These are phyloP conservation scores for Dryas alaskensis DNA, from an alignment of 306 rosid genomes.

Conservation along the genomic window DNA sequence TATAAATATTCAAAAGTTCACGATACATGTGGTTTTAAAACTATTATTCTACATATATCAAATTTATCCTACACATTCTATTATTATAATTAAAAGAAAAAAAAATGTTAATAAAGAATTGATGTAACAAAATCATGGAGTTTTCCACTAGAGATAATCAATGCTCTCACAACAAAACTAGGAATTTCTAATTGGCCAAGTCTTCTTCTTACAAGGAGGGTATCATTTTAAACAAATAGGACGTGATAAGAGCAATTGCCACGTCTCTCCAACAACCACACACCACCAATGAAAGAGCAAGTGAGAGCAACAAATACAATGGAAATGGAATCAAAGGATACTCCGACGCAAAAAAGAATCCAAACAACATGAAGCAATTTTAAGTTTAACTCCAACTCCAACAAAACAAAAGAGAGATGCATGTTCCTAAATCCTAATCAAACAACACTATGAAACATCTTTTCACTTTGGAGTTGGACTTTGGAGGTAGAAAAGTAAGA, in stretches of 20 bases:
- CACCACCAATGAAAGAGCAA: conserved; percentile 11
- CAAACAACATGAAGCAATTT: background rate
- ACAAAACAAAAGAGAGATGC: background rate
- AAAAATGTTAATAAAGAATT: background rate
- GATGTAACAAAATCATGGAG: background rate
- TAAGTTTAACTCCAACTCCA: background rate
- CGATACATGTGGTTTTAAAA: no score
- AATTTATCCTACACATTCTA: no score
- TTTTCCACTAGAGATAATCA: background rate
- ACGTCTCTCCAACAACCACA: conserved; percentile 1
- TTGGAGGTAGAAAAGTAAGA: no score
- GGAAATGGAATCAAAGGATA: background rate
- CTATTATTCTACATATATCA: no score
- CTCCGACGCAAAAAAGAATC: background rate
- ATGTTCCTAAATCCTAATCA: background rate
- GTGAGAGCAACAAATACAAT: background rate
- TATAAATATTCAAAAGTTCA: no score
- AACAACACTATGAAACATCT: background rate
- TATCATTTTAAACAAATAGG: background rate
- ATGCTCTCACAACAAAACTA: background rate
- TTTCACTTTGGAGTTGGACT: background rate
- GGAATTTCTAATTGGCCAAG: background rate
- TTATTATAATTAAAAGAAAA: background rate
- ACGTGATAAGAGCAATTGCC: conserved; percentile 5
- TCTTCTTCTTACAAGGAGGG: background rate